Percentiles rank a stretch among this genome's conserved stretches.
Evolutionary conservation across 1,284 basidiomycete genomes (phyloP).

Genomic region (Papiliotrema flavescens): DNA sequence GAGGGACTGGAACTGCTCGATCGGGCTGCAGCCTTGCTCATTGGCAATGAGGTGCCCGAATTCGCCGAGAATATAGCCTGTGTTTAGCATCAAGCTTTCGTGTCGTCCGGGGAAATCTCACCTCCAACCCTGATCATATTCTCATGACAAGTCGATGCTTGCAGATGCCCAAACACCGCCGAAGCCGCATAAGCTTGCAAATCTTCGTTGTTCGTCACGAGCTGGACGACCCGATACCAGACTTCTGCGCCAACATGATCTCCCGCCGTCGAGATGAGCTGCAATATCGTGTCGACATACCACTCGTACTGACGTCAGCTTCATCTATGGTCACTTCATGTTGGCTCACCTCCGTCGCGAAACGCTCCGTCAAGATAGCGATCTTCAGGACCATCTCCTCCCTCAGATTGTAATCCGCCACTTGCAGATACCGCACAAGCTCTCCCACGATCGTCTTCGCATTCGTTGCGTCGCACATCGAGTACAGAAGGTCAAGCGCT

Average conservation of each 20-base stretch:
- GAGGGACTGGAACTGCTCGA: constrained; percentile 89
- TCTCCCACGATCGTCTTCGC: constrained; percentile 93
- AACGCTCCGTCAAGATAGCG: constrained; percentile 95
- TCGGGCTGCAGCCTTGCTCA: constrained; percentile 84
- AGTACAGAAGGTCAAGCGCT: constrained; percentile 92
- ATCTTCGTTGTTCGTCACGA: constrained; percentile 97
- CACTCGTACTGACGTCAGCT: constrained; percentile 65
- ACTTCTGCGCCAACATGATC: constrained; percentile 99
- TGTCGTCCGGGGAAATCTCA: constrained; percentile 37
- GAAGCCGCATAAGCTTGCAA: constrained; percentile 91
- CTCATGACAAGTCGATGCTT: constrained; percentile 86
- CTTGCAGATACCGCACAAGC: constrained; percentile 82
- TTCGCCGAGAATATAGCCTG: constrained; percentile 94
- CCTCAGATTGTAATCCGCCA: constrained; percentile 91
- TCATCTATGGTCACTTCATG: no score
- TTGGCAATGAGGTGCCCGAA: constrained; percentile 97
- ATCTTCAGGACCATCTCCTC: constrained; percentile 99
- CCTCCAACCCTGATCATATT: constrained; percentile 96
- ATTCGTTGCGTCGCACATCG: constrained; percentile 97
- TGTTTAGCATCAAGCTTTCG: background rate
- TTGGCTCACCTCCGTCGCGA: constrained; percentile 68
- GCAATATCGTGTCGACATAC: constrained; percentile 95
- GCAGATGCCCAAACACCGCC: constrained; percentile 88
- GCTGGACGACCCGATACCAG: constrained; percentile 98
- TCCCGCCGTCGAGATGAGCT: constrained; percentile 91